Percentiles rank a stretch among this genome's conserved stretches.
Evolutionary conservation across 2,329 filamentous ascomycete genomes (phyloP).

Genomic region (Pezicula neosporulosa): DNA sequence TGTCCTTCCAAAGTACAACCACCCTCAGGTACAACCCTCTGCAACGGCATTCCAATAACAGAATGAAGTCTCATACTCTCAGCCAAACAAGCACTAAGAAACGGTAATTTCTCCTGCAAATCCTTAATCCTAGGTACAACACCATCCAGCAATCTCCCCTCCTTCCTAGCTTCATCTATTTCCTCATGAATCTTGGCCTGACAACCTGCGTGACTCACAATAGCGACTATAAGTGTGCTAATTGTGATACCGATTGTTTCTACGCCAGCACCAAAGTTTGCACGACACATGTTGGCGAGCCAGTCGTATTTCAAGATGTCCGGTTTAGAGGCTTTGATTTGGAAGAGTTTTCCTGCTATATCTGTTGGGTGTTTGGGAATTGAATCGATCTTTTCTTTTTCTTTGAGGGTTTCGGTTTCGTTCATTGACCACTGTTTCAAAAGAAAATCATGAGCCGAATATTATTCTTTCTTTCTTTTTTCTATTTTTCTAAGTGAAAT

Average conservation of each 20-base stretch:
- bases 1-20: slow-evolving; percentile 20
- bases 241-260: slow-evolving; percentile 43
- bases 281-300: slow-evolving; percentile 2
- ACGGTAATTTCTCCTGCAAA: slow-evolving; percentile 31
- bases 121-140: slow-evolving; percentile 6
- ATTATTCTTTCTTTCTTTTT: too few relatives aligned
- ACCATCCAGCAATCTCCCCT: slow-evolving; percentile 4
- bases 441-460: background rate
- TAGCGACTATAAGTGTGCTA: slow-evolving; percentile 13
- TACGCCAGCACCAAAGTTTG: slow-evolving; percentile 35
- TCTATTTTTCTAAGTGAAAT: too few relatives aligned
- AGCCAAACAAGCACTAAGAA: slow-evolving; percentile 43
- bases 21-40: slow-evolving; percentile 34
- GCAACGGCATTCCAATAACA: slow-evolving; percentile 37
- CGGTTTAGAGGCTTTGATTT: slow-evolving; percentile 3
- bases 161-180: slow-evolving; percentile 18
- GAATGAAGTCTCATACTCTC: slow-evolving; percentile 45
- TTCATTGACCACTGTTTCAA: background rate
- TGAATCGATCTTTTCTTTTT: background rate
- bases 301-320: slow-evolving; percentile 6
- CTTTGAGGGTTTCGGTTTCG: background rate
- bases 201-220: slow-evolving; percentile 13
- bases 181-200: slow-evolving; percentile 27
- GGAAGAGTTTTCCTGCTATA: slow-evolving; percentile 7
- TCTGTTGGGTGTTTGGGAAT: slow-evolving; percentile 1